Evolutionary conservation across 495 filamentous ascomycete species (phyloP).

Genomic region (Neurospora discreta): DNA sequence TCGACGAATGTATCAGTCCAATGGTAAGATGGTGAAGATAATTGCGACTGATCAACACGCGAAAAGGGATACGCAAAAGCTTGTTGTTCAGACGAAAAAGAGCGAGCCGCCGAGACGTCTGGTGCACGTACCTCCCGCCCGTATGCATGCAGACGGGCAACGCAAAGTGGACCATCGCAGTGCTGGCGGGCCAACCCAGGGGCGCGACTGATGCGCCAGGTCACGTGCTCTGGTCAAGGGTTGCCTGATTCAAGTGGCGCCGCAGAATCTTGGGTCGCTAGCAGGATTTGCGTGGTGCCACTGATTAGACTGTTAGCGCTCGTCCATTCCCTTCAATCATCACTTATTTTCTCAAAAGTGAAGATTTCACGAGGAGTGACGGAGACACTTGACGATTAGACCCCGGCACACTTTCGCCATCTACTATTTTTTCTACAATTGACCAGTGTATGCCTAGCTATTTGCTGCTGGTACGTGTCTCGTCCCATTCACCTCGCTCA

Average conservation of each 20-base stretch:
- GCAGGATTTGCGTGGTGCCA: neutral
- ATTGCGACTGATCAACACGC: rapidly evolving
- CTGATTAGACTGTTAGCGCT: neutral
- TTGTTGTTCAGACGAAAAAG: neutral
- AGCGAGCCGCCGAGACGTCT: neutral
- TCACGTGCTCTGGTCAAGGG: constrained; percentile 10
- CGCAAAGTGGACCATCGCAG: neutral
- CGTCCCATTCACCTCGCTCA: no score
- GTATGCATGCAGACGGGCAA: neutral
- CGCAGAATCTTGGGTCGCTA: neutral
- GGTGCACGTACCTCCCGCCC: neutral
- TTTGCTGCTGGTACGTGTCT: neutral
- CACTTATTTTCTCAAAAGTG: neutral
- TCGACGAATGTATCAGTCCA: neutral
- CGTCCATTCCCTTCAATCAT: neutral
- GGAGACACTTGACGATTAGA: neutral
- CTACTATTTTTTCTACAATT: neutral
- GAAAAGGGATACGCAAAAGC: neutral
- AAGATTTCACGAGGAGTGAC: constrained; percentile 5
- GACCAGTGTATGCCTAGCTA: constrained; percentile 4
- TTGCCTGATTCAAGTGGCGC: neutral
- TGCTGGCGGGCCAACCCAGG: constrained; percentile 22
- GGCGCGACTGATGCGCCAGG: constrained; percentile 15
- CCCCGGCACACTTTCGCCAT: constrained; percentile 9
- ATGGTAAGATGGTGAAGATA: neutral